These are phyloP conservation scores for Warburgia ugandensis DNA, from an alignment of 164 flowering plant genomes.

Conservation along the genomic window DNA sequence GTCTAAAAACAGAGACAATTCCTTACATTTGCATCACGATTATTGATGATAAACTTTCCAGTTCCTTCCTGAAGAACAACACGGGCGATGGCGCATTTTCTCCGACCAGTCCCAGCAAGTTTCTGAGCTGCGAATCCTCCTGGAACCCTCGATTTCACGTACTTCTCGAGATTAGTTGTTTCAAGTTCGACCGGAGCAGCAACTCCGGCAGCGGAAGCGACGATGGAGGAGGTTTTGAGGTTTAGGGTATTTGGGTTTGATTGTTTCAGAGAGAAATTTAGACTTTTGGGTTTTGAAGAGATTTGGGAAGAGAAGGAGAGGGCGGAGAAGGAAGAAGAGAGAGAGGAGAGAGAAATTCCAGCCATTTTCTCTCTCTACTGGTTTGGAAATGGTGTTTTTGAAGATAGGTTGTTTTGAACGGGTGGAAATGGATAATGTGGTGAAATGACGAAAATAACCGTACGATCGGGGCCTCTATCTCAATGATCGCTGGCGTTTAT, in stretches of 20 bases:
- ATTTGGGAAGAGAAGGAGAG: slow-evolving; percentile 66
- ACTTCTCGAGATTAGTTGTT: slow-evolving; percentile 38
- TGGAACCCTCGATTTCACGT: slow-evolving; percentile 74
- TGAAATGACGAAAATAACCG: too few relatives aligned
- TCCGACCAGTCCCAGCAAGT: slow-evolving; percentile 69
- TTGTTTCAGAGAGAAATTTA: slow-evolving; percentile 26
- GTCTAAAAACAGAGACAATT: not conserved
- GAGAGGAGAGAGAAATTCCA: too few relatives aligned
- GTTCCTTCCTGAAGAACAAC: slow-evolving; percentile 91
- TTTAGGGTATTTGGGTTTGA: slow-evolving; percentile 11
- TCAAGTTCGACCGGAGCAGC: slow-evolving; percentile 31
- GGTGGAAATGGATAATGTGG: too few relatives aligned
- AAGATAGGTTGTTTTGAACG: too few relatives aligned
- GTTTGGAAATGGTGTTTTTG: too few relatives aligned
- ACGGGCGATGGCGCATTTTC: slow-evolving; percentile 87
- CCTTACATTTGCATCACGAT: slow-evolving; percentile 77
- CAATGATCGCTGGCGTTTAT: too few relatives aligned
- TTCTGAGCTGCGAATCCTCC: slow-evolving; percentile 93
- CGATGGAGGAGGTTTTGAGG: slow-evolving; percentile 19
- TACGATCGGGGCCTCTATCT: too few relatives aligned
- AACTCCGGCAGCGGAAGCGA: too few relatives aligned
- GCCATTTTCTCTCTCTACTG: too few relatives aligned
- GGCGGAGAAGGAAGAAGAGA: slow-evolving; percentile 53
- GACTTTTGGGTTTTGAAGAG: slow-evolving; percentile 33
- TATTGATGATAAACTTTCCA: slow-evolving; percentile 74